Evolutionary conservation across 2,329 filamentous ascomycete species (phyloP), one percentile per base, ranked within the genome.

Genomic region (Fusarium nelsonii): DNA sequence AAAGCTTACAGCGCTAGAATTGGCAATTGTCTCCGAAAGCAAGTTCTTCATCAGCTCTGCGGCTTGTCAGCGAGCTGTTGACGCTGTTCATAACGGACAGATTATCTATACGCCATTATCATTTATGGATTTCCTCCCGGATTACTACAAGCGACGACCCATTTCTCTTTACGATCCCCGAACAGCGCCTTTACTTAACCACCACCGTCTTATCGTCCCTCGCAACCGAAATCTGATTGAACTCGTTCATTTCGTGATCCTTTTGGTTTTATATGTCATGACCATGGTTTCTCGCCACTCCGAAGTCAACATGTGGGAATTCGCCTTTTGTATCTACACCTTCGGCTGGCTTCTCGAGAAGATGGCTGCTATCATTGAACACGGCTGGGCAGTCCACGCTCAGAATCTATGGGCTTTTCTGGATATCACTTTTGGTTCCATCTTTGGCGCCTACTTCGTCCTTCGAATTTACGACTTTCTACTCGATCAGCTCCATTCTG

Each of bases 351-450:
- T 88, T 5, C 81, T 91, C 3, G 89, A 91, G 70, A 88, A 90
- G 70, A 82, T 90, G 64, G 86, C 88, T 1, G 87, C 88, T 3
- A 87, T 91, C 41, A 82, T 90, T 12, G 90, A 91, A 74, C 90
- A 92, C 70, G 84, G 81, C 32, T 84, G 81, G 90, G 85, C 88
- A 46, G 90, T 92, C 2, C 91, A 92, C 70, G 90, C 90, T 0
- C 90, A 92, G 75, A 92, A 91, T 70, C 81, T 92, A 8, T 92
- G 90, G 91, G 90, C 90, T 0, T 93, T 92, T 72, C 83, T 92
- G 16, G 91, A 92, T 75, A 84, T 91, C n/a, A 88, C 87, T 2
- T 92, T 92, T 69, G 84, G 87, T 4, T 75, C 81, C 39, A 89
- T 92, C 52, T 92, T 89, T 75, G 78, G 82, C 18, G 77, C 83